Evolutionary conservation across 2,329 filamentous ascomycete species (phyloP).

Genomic region (Emmonsiellopsis sp.): DNA sequence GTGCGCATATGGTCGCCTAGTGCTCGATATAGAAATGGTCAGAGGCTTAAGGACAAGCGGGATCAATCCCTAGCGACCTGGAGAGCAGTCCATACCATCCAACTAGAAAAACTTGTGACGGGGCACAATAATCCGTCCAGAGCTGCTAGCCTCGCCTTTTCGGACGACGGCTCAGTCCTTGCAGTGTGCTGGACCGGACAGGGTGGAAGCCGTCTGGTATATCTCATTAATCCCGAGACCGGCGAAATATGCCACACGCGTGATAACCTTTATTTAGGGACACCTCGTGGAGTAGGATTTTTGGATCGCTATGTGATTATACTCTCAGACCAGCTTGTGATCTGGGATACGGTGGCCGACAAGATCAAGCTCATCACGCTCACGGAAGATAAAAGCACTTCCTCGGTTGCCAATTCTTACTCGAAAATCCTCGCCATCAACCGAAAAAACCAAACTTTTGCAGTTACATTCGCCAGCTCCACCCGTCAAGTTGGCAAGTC

Average conservation of each 20-base stretch:
- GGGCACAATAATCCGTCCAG: constrained; percentile 29
- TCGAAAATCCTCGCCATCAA: constrained; percentile 57
- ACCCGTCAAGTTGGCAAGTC: constrained; percentile 10
- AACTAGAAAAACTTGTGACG: constrained; percentile 32
- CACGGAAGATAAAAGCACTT: constrained; percentile 31
- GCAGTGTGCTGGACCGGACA: constrained; percentile 46
- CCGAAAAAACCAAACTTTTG: constrained; percentile 54
- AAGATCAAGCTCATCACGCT: constrained; percentile 59
- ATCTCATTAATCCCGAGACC: constrained; percentile 65
- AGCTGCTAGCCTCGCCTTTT: constrained; percentile 65
- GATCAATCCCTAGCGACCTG: constrained; percentile 61
- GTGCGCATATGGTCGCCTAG: constrained; percentile 77
- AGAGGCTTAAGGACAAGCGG: constrained; percentile 35
- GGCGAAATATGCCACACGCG: constrained; percentile 60
- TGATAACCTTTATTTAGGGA: constrained; percentile 57
- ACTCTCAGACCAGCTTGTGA: constrained; percentile 61
- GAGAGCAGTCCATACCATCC: constrained; percentile 54
- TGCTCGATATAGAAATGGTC: constrained; percentile 57
- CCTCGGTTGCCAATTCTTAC: constrained; percentile 3
- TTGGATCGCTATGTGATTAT: constrained; percentile 66
- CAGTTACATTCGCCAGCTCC: constrained; percentile 45
- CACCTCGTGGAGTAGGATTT: constrained; percentile 60
- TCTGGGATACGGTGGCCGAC: constrained; percentile 80
- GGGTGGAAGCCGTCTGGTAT: constrained; percentile 52
- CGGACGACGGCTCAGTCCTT: constrained; percentile 75